Evolutionary conservation across 805 yeast genomes (phyloP).

Genomic region (Candida argentea): DNA sequence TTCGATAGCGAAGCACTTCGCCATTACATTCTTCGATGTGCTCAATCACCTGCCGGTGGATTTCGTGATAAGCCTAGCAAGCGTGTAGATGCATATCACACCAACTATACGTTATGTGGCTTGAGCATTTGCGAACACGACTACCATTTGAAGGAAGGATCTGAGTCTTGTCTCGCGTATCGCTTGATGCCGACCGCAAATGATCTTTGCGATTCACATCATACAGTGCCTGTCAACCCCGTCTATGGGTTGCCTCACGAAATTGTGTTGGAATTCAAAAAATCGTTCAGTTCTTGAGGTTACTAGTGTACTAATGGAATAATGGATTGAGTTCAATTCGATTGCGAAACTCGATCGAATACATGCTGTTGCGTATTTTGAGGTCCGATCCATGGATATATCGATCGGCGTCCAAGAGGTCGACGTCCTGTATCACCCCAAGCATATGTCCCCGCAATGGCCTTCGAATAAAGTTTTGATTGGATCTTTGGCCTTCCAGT

Average conservation of each 20-base stretch:
- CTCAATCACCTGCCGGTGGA: constrained; percentile 69
- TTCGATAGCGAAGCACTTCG: constrained; percentile 50
- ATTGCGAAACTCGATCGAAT: too few species aligned
- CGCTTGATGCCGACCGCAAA: constrained; percentile 5
- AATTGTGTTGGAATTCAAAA: constrained; percentile 1
- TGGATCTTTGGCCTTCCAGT: too few species aligned
- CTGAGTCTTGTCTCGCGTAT: constrained; percentile 9
- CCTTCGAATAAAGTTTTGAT: too few species aligned
- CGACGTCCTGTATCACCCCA: too few species aligned
- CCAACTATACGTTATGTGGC: constrained; percentile 78
- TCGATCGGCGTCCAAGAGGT: too few species aligned
- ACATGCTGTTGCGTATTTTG: too few species aligned
- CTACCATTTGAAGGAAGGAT: constrained; percentile 3
- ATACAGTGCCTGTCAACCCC: constrained; percentile 15
- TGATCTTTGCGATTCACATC: constrained; percentile 1
- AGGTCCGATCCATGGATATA: too few species aligned
- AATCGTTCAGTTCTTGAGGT: neutral
- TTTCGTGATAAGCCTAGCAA: constrained; percentile 82
- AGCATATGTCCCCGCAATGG: too few species aligned
- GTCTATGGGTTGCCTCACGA: constrained; percentile 17
- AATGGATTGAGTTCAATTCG: too few species aligned
- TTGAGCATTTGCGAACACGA: constrained; percentile 47
- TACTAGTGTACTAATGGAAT: too few species aligned
- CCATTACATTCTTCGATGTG: constrained; percentile 62
- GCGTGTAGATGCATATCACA: constrained; percentile 78